Conservation (phyloP, 768 basidiomycete genomes). For the Mycena chlorophos region DNA sequence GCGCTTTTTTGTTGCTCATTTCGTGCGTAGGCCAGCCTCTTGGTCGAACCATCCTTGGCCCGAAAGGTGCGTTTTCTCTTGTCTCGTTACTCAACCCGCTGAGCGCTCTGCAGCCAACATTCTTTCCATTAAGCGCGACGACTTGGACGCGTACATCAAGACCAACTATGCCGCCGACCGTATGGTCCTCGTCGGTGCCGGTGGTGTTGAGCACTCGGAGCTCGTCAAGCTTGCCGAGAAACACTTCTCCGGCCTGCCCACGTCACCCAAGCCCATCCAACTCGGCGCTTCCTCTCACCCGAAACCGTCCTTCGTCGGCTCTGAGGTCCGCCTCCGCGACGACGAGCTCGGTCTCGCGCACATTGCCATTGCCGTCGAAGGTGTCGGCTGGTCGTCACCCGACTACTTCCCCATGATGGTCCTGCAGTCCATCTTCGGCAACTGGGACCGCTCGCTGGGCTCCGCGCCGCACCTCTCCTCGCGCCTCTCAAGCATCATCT, state of each 20-base stretch:
- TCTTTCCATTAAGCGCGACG: constrained; percentile 88
- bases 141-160: constrained; percentile 88
- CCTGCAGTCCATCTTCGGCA: constrained; percentile 96
- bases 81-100: neutral
- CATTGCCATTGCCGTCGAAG: constrained; percentile 96
- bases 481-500: constrained; percentile 87
- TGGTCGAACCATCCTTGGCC: constrained; percentile 96
- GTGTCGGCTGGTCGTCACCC: constrained; percentile 95
- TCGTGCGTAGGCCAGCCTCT: constrained; percentile 76
- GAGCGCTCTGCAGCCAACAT: constrained; percentile 64
- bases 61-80: constrained; percentile 47
- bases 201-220: constrained; percentile 88
- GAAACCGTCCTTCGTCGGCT: constrained; percentile 84
- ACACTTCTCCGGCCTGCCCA: constrained; percentile 87
- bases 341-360: constrained; percentile 88
- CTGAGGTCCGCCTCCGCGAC: constrained; percentile 94
- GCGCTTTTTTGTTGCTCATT: constrained; percentile 5
- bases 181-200: constrained; percentile 97
- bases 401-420: constrained; percentile 99
- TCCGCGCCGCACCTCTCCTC: constrained; percentile 87
- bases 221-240: constrained; percentile 94
- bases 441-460: constrained; percentile 98
- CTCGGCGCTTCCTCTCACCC: constrained; percentile 78
- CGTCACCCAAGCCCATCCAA: constrained; percentile 84
- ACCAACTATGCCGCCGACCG: constrained; percentile 98